Evolutionary conservation across 495 filamentous ascomycete species (phyloP).

Genomic region (Penicillium pulvis): DNA sequence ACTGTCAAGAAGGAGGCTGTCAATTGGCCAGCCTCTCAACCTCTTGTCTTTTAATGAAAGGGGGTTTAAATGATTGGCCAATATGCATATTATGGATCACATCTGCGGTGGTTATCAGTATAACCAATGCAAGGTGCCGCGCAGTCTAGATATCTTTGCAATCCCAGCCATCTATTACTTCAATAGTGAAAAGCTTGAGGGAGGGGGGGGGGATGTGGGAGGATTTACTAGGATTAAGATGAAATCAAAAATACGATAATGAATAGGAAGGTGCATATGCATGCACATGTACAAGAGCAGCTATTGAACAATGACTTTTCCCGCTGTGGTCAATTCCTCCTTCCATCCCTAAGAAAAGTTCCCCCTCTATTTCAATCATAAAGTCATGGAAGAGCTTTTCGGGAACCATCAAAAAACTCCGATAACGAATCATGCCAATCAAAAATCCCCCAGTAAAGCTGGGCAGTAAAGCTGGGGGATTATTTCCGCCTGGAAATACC

Average conservation of each 20-base stretch:
- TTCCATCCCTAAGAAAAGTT: conserved; percentile 9
- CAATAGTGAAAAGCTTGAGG: not conserved
- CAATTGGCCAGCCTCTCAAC: not conserved
- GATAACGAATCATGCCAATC: conserved; percentile 25
- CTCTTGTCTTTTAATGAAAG: not conserved
- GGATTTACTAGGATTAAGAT: not conserved
- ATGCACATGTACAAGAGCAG: conserved; percentile 4
- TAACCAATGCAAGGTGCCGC: not conserved
- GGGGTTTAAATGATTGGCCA: not conserved
- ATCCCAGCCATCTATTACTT: not conserved
- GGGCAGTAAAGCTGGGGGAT: no score
- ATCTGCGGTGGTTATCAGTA: not conserved
- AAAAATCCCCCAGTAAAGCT: conserved; percentile 13
- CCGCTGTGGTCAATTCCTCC: conserved; percentile 5
- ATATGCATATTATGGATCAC: not conserved
- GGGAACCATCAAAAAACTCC: conserved; percentile 22
- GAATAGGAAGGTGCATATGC: not conserved
- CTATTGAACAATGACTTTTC: not conserved
- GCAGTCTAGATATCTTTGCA: not conserved
- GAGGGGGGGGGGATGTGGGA: not conserved
- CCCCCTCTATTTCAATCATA: conserved; percentile 19
- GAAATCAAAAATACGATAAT: not conserved
- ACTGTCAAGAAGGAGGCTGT: not conserved
- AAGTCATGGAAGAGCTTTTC: conserved; percentile 31
- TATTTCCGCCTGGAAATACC: conserved; percentile 2